Evolutionary conservation across 495 filamentous ascomycete genomes (phyloP), one percentile per base, ranked within the genome.

Genomic region (Talaromyces proteolyticus): DNA sequence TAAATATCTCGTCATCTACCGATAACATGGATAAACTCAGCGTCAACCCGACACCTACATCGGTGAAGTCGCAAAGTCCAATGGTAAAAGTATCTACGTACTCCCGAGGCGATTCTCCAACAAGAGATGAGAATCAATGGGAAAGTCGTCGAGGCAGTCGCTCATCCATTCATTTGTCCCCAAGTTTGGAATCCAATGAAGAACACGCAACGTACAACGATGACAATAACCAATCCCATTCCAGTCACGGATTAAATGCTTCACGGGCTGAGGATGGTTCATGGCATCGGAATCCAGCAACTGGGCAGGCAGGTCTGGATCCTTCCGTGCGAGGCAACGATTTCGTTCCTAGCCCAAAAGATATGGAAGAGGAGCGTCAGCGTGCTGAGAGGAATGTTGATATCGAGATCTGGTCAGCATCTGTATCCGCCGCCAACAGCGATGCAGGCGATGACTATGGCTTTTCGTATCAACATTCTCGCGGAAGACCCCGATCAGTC

Each of bases 41-140:
- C 7, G 49, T 58, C 10, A 50, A 57, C 5, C 26, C 47, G 10
- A 52, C 19, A 0, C 52, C 58, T 10, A 49, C 55, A 8, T 64
- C 65, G 6, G 58, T 57, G n/a, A 59, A 59, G 44, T 62, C 65
- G 11, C 56, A 65, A 38, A 78, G 75, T 45, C 76, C 76, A 12
- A 68, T 70, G 17, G 60, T 79, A 19, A 75, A 66, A 14, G 63
- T 79, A 8, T 66, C 68, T 26, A 70, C 52, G 34, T 68, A 68
- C 40, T 67, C 67, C 23, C 66, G 75, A 23, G 76, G 76, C 3
- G 76, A 79, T 53, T 79, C 75, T 2, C 76, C 76, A 4, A 63
- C 62, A 37, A 58, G 64, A 26, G 62, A 61, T 19, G 25, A 40
- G 21, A 44, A 36, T 12, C 64, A 66, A 49, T 65, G 68, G 50